Evolutionary conservation across 495 filamentous ascomycete genomes (phyloP).

Genomic region (Hypomontagnella monticulosa): DNA sequence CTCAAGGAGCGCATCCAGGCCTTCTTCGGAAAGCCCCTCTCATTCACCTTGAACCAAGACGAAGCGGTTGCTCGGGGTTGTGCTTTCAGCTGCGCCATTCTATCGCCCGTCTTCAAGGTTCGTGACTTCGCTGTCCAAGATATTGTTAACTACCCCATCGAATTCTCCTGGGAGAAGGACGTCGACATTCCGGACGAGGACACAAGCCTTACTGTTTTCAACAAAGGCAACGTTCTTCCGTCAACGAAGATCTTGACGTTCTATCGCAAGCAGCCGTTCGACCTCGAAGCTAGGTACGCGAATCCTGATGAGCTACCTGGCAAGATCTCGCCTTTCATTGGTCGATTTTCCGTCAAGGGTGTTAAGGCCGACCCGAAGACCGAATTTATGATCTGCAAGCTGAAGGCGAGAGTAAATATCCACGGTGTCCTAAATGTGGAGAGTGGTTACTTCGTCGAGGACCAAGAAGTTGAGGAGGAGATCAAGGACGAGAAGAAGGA

Average conservation of each 20-base stretch:
- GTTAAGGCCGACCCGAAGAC: constrained; percentile 87
- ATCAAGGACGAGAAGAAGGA: constrained; percentile 70
- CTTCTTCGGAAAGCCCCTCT: constrained; percentile 91
- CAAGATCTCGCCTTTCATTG: constrained; percentile 93
- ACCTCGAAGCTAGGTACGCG: constrained; percentile 93
- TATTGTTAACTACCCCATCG: constrained; percentile 97
- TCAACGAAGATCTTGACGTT: constrained; percentile 99
- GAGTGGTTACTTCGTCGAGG: constrained; percentile 97
- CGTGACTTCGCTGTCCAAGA: constrained; percentile 98
- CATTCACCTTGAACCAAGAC: constrained; percentile 98
- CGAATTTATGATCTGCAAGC: constrained; percentile 99
- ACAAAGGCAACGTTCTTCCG: constrained; percentile 95
- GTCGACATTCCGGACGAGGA: constrained; percentile 99
- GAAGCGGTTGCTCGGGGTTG: constrained; percentile 96
- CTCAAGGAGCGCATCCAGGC: constrained; percentile 89
- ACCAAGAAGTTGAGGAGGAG: constrained; percentile 96
- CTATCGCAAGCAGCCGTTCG: constrained; percentile 97
- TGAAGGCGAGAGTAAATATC: constrained; percentile 97
- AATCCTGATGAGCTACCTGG: constrained; percentile 90
- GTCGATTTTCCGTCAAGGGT: constrained; percentile 91
- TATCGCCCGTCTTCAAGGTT: constrained; percentile 98
- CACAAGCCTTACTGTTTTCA: constrained; percentile 96
- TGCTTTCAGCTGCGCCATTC: constrained; percentile 97
- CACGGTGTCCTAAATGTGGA: constrained; percentile 97
- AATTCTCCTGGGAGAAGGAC: constrained; percentile 99